Conservation (phyloP, 23 red algal genomes). For the Gracilariopsis chorda region DNA sequence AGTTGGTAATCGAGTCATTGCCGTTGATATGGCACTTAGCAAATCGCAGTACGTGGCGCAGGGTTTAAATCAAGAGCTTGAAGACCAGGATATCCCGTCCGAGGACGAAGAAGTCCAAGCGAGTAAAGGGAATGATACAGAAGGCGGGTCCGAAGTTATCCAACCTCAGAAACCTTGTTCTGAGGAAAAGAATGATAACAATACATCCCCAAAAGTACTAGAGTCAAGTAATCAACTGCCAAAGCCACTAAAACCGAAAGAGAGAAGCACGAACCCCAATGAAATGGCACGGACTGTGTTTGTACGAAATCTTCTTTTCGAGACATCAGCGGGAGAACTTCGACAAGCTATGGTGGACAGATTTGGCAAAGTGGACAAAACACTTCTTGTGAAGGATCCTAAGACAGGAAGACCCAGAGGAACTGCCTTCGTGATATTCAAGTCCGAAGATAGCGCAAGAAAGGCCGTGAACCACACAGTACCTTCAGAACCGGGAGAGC, state of each 20-base stretch:
- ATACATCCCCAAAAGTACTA: background rate
- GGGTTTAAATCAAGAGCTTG: background rate
- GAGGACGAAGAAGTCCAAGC: background rate
- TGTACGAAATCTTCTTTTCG: conserved; percentile 72
- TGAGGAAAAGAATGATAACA: background rate
- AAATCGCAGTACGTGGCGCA: conserved; percentile 57
- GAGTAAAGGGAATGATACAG: no score
- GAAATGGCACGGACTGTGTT: conserved; percentile 81
- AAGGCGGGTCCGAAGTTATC: background rate
- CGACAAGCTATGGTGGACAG: conserved; percentile 12
- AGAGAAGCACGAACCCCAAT: background rate
- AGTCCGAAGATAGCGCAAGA: background rate
- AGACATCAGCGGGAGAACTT: conserved; percentile 68
- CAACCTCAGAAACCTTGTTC: background rate
- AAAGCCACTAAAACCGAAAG: no score
- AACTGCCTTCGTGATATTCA: conserved; percentile 85
- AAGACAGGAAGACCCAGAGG: conserved; percentile 64
- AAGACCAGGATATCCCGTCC: background rate
- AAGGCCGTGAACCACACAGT: conserved; percentile 14
- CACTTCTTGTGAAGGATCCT: conserved; percentile 66
- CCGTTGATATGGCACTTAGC: conserved; percentile 77
- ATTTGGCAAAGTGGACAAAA: conserved; percentile 70
- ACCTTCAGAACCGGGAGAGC: background rate
- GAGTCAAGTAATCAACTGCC: background rate
- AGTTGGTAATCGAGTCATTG: conserved; percentile 63